Evolutionary conservation across 2,329 filamentous ascomycete species (phyloP).

Genomic region (Fusarium oligoseptatum): DNA sequence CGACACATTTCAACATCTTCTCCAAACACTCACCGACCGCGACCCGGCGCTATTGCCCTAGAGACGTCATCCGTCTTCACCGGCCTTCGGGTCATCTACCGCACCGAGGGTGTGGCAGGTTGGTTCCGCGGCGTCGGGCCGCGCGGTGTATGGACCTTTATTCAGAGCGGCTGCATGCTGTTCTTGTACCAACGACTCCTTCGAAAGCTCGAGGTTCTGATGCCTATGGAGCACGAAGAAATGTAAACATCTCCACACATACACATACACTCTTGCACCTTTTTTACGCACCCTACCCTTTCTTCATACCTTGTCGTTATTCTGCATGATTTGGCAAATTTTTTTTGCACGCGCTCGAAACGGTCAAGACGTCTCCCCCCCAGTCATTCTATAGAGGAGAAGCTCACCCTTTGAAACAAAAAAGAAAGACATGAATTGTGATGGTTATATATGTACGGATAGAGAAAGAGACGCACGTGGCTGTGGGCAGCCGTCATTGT

Average conservation of each 20-base stretch:
- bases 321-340: constrained; percentile 28
- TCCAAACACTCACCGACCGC: constrained; percentile 84
- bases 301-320: constrained; percentile 35
- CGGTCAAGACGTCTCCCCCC: constrained; percentile 19
- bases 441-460: constrained; percentile 48
- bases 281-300: constrained; percentile 2
- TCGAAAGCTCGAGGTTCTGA: constrained; percentile 75
- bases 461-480: constrained; percentile 38
- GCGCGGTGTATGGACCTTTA: constrained; percentile 94
- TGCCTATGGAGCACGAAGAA: constrained; percentile 49
- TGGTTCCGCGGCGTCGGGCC: constrained; percentile 97
- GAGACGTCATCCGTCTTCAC: constrained; percentile 91
- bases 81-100: constrained; percentile 89
- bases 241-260: constrained; percentile 42
- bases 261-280: constrained; percentile 7
- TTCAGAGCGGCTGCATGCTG: constrained; percentile 96
- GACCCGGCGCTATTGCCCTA: constrained; percentile 82
- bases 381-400: constrained; percentile 34
- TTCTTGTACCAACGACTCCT: constrained; percentile 93
- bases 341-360: constrained; percentile 16
- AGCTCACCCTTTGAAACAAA: constrained; percentile 9
- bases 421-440: constrained; percentile 34
- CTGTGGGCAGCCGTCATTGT: constrained; percentile 42
- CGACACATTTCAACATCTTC: constrained; percentile 90
- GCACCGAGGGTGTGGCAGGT: constrained; percentile 86